Evolutionary conservation across 305 asterid species (phyloP), one percentile per base, ranked within the genome.

Genomic region (Ilex paraguariensis): DNA sequence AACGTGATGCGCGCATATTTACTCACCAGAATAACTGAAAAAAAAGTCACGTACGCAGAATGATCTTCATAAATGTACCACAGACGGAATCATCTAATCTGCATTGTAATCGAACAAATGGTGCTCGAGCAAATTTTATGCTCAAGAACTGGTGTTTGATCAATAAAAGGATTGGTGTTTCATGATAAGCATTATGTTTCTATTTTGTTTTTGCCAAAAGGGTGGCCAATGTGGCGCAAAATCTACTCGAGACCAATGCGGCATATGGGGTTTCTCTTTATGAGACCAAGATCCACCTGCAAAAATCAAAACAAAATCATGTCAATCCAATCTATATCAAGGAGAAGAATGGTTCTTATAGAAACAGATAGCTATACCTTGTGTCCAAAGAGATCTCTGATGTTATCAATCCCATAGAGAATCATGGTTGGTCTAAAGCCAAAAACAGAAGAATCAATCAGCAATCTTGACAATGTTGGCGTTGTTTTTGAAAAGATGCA

Each of bases 361-460:
- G 8, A 52, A 14, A 17, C 10, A 14, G 30, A 52, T 7, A 17
- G 17, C 3, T 21, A 52, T 77, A 91, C 98, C 98, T 92, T 92
- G 82, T 84, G 95, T 60, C 98, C 98, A 50, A 85, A 89, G 80
- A 91, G 98, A 73, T 90, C 95, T 87, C 98, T 79, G 71, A 92
- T 92, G 82, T 92, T 90, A 63, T 90, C 91, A 45, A 85, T 79
- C 58, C 97, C 97, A 54, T 92, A 82, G 8, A 92, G 96, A 54
- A 92, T 92, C 98, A 92, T 90, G 4, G 98, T 90, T 51, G 98
- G 98, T 65, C 98, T 88, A 87, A 32, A 52, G 59, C 21, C 12
- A 62, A 36, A 33, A 36, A 13, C 17, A 50, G 7, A 51, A 15
- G 16, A 63, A 49, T 54, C 13, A 61, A 33, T 60, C 42, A 36